Evolutionary conservation across 805 yeast genomes (phyloP), one percentile per base, ranked within the genome.

Genomic region (Spathaspora sp.): DNA sequence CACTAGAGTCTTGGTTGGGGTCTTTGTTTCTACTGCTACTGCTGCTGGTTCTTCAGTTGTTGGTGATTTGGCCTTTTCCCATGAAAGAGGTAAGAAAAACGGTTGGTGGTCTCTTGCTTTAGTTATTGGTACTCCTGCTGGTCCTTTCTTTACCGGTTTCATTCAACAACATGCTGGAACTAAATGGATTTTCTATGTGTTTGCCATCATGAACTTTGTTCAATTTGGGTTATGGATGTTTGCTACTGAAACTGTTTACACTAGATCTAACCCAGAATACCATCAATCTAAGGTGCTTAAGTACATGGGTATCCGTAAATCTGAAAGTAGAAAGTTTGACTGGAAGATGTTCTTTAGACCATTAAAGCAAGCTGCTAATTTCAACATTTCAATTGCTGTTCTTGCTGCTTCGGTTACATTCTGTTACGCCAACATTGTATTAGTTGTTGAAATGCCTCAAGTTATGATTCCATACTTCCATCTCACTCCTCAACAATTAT

Each of bases 361-460:
- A 9, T 56, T 57, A 31, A 47, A 43, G 29, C 49, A 39, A 4
- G 48, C 51, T 4, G 31, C 19, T 3, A 49, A 54, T 20, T 28
- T 39, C 5, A 48, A 52, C 11, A 58, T 63, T 11, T 28, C 52
- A 9, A 19, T 59, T n/a, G 60, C 64, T 2, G 53, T 55, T 1
- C 18, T 59, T 12, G 57, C 64, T 9, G 54, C 55, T 18, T 55
- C 61, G 1, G 48, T 63, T 23, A 56, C 60, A 3, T 63, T 60
- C 52, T 53, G 58, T 20, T 63, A 58, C 40, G 63, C 62, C 9
- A 63, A 61, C 47, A 56, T 62, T 23, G 63, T 55, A 11, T 50
- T 58, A 10, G 56, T 57, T 17, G 65, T 63, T n/a, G 67, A 63
- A 49, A 47, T 61, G 44, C 63, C 67, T 12, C 53, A 56, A 35